phyloP scores from a whole-genome alignment of 2,329 filamentous ascomycete genomes.

The Tothia fuscella region DNA sequence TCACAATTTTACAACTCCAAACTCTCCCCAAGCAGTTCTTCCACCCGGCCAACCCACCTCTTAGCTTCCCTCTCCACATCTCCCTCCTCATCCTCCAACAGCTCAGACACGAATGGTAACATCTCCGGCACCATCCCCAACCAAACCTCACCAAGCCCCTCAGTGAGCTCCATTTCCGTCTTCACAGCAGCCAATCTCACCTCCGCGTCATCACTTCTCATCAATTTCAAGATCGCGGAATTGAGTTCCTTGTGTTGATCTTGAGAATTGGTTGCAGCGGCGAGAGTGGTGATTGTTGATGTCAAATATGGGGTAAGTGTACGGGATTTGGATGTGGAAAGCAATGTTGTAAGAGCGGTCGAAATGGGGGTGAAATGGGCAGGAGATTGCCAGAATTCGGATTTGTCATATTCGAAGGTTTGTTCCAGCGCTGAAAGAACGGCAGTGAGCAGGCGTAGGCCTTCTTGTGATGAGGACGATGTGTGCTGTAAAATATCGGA shows the following conservation, averaged over 20 bases:
- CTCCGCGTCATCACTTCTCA: constrained; percentile 58
- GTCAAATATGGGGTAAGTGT: constrained; percentile 29
- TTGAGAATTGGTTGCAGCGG: constrained; percentile 66
- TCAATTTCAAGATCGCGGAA: constrained; percentile 59
- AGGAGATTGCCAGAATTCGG: constrained; percentile 84
- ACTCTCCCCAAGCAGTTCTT: constrained; percentile 79
- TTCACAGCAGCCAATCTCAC: constrained; percentile 73
- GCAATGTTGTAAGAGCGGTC: constrained; percentile 55
- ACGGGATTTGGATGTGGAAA: constrained; percentile 20
- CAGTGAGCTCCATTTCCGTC: constrained; percentile 68
- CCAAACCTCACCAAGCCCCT: constrained; percentile 85
- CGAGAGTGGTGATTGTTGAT: constrained; percentile 39
- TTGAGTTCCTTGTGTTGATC: constrained; percentile 91
- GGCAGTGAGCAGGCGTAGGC: constrained; percentile 53
- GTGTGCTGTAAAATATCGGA: constrained; percentile 46
- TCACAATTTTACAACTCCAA: constrained; percentile 41
- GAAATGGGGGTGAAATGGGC: constrained; percentile 69
- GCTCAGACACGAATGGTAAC: constrained; percentile 87
- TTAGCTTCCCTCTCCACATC: constrained; percentile 80
- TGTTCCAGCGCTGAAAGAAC: constrained; percentile 60
- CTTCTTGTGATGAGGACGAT: constrained; percentile 29
- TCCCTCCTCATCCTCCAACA: constrained; percentile 95
- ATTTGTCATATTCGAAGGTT: constrained; percentile 75
- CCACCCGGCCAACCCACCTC: constrained; percentile 82
- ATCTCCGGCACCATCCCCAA: constrained; percentile 83